Base-by-base conservation (phyloP, 2,329 filamentous ascomycete genomes). In the Xylaria sp. region DNA sequence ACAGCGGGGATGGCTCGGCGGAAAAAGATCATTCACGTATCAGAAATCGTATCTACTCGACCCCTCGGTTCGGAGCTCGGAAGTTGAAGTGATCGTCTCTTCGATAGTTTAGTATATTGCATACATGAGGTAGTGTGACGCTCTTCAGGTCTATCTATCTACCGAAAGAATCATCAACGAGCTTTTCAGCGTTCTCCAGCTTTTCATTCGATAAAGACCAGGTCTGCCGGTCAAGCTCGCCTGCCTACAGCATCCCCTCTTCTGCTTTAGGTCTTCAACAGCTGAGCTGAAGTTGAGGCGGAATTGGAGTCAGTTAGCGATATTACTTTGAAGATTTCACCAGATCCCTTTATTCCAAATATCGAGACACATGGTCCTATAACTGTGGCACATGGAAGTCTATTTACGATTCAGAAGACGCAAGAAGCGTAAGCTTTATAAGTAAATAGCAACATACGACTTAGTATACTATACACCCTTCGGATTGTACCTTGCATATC, bases 401-500 rank as follows among this genome's bases (percentile, higher is more conserved):
- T 9, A 20, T 9, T 48, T 18, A 48, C 3, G 18, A 48, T 48
- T 20, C 18, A 12, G 46, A 2, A 23, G 4, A 23, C 13, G 12
- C n/a, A 23, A 12, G 41, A 49, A 23, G 46, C 5, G 20, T 23
- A 25, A 49, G 33, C 9, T 36, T 9, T 36, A 36, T 36, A 36
- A 36, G 33, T 49, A 12, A 48, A 10, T 10, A 10, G n/a, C 8
- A 7, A 48, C n/a, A 15, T 46, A 46, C 18, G 15, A 18, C 18
- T 18, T 46, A 46, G n/a, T 8, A 10, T 48, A 48, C 46, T 7
- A 8, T 49, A 20, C 20, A 12, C 46, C 46, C 46, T 49, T 10
- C 10, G 46, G 3, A 12, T n/a, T 36, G 52, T 55, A 55, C 52
- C 52, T 55, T 55, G 52, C 52, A 55, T 55, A 55, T 55, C 28